Conservation (phyloP, 495 filamentous ascomycete species). For the Tetracladium marchalianum region DNA sequence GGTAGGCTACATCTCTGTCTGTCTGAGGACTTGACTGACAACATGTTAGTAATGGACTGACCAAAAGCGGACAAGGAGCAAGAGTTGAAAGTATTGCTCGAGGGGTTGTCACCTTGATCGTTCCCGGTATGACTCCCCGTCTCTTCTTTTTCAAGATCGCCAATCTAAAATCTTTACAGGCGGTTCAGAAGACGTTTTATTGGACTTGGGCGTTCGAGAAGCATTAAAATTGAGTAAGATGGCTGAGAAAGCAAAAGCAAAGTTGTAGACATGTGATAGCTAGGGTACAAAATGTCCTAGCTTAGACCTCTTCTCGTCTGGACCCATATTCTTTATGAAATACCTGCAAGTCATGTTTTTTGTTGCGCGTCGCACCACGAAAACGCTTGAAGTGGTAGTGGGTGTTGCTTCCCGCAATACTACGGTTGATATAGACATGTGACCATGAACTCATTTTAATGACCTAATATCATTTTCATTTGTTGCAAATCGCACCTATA, state of each 20-base stretch:
- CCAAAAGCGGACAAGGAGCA: constrained; percentile 82
- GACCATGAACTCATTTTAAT: too few species aligned
- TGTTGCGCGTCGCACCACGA: too few species aligned
- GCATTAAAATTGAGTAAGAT: constrained; percentile 76
- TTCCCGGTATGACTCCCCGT: constrained; percentile 52
- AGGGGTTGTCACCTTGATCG: constrained; percentile 87
- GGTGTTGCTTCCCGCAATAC: too few species aligned
- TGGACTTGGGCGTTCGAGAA: constrained; percentile 89
- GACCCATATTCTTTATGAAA: too few species aligned
- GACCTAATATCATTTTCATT: too few species aligned
- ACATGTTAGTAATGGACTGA: constrained; percentile 88
- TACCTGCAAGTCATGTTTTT: too few species aligned
- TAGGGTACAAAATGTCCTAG: too few species aligned
- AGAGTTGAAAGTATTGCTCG: constrained; percentile 90
- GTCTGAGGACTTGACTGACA: constrained; percentile 87
- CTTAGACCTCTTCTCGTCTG: too few species aligned
- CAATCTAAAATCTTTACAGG: neutral
- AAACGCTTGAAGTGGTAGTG: too few species aligned
- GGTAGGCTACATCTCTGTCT: constrained; percentile 71
- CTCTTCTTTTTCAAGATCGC: neutral
- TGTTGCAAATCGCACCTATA: too few species aligned
- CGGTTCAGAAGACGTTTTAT: constrained; percentile 93
- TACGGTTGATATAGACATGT: too few species aligned
- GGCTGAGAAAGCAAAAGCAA: constrained; percentile 6
- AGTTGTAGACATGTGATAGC: too few species aligned